Evolutionary conservation across 2,329 filamentous ascomycete species (phyloP).

Genomic region (Pseudocercospora vitis): DNA sequence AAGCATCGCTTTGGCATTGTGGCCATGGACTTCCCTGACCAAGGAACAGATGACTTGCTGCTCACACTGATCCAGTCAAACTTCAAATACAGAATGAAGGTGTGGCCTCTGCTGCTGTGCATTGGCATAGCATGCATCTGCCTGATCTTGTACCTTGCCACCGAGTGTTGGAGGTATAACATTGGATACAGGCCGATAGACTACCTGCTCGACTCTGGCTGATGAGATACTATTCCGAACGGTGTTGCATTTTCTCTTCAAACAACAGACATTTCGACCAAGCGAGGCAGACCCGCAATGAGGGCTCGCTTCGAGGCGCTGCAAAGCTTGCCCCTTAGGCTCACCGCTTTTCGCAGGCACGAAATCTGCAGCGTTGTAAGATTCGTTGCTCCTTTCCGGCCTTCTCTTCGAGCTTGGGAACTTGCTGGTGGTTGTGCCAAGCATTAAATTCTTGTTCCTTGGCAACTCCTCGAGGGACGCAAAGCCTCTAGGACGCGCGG

Average conservation of each 20-base stretch:
- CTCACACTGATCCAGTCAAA: constrained; percentile 45
- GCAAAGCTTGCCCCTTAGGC: constrained; percentile 64
- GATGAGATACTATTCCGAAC: too few species aligned
- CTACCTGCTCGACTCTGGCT: not conserved
- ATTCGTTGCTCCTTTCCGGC: constrained; percentile 49
- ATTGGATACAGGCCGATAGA: not conserved
- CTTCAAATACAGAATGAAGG: constrained; percentile 27
- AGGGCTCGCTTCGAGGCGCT: constrained; percentile 66
- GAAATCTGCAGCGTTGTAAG: constrained; percentile 58
- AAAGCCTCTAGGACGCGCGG: constrained; percentile 50
- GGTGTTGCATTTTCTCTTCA: too few species aligned
- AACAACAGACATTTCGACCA: too few species aligned
- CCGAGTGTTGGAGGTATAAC: not conserved
- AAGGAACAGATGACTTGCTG: constrained; percentile 45
- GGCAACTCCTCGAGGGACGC: constrained; percentile 48
- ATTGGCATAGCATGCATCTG: not conserved
- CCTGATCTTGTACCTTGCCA: not conserved
- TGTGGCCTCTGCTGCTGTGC: not conserved
- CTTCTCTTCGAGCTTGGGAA: constrained; percentile 49
- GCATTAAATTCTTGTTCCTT: constrained; percentile 49
- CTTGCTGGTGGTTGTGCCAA: constrained; percentile 50
- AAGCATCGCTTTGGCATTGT: constrained; percentile 39
- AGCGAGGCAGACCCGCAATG: constrained; percentile 59
- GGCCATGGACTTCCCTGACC: constrained; percentile 40
- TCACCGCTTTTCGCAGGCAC: constrained; percentile 65